Base-by-base conservation (phyloP, 768 basidiomycete genomes). In the Psilocybe sp. region DNA sequence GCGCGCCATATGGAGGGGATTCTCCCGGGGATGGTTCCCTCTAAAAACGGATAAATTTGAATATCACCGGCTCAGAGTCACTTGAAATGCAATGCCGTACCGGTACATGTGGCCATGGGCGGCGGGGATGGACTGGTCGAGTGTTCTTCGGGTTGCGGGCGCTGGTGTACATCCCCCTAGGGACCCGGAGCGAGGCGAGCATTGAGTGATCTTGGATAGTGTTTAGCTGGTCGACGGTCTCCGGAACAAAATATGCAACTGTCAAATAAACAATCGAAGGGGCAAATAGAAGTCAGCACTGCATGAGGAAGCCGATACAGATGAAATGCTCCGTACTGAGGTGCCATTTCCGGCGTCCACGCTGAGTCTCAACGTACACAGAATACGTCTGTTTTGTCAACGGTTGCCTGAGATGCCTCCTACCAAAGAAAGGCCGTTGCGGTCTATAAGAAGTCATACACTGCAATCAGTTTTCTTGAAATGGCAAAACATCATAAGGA, bases 351-450 rank as follows among this genome's bases (percentile, higher is more conserved):
- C 84, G 75, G 50, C 78, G 77, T n/a, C 86, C 87, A 48, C 72
- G 67, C 15, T 75, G 58, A 2, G 80, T 84, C n/a, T 85, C 76
- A 34, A 89, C 84, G 57, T 76, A 87, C 23, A 87, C 87, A 7
- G 87, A 89, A 62, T 88, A 91, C 0, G 88, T 90, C 63, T 91
- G 88, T 60, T 90, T 90, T 50, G 87, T 76, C 23, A 90, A 75
- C 43, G 53, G 42, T 15, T 50, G 57, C 33, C 61, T 54, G 45
- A 49, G 51, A 46, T 45, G 47, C n/a, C 49, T 37, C 18, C 44
- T 37, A 33, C 53, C 23, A 7, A 28, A 28, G 23, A 28, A 7
- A 7, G 23, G 37, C 23, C 40, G 36, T 37, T 50, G 58, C 13
- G 37, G 37, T 38, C 54, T 55, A 41, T 20, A 35, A 38, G 33